These are phyloP conservation scores for Coniosporium uncinatum DNA, from an alignment of 2,329 filamentous ascomycete species.

Conservation along the genomic window DNA sequence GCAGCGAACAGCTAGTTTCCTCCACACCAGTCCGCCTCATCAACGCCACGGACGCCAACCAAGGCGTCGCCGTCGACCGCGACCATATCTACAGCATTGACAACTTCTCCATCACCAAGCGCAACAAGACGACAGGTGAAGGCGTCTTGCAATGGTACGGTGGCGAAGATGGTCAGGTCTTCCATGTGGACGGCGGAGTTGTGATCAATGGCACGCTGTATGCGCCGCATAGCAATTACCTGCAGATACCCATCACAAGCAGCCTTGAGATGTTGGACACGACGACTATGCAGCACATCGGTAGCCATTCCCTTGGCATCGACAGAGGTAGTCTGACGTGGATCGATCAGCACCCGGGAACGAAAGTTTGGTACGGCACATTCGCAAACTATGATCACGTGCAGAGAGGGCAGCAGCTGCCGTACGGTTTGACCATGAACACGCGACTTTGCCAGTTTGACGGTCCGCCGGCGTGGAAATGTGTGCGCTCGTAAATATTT, in stretches of 20 bases:
- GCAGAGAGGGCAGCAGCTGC: neutral
- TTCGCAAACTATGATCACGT: neutral
- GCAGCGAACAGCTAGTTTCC: neutral
- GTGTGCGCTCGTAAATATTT: neutral
- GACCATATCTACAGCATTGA: neutral
- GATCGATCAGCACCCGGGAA: neutral
- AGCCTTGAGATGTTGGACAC: neutral
- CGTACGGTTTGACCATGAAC: neutral
- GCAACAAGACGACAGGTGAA: neutral
- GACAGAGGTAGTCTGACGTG: neutral
- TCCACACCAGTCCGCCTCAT: neutral
- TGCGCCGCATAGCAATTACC: neutral
- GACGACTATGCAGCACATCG: neutral
- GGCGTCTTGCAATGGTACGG: neutral
- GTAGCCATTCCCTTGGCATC: neutral
- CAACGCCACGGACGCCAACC: neutral
- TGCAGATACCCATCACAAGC: neutral
- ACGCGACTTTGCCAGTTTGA: neutral
- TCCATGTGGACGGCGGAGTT: neutral
- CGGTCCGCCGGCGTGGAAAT: neutral
- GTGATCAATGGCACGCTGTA: neutral
- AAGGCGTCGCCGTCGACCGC: neutral
- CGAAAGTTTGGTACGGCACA: neutral
- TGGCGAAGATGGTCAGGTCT: neutral
- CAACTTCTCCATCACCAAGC: neutral